These are phyloP conservation scores for Microstegium vimineum DNA, from an alignment of 176 grass and related monocot species.

Conservation along the genomic window DNA sequence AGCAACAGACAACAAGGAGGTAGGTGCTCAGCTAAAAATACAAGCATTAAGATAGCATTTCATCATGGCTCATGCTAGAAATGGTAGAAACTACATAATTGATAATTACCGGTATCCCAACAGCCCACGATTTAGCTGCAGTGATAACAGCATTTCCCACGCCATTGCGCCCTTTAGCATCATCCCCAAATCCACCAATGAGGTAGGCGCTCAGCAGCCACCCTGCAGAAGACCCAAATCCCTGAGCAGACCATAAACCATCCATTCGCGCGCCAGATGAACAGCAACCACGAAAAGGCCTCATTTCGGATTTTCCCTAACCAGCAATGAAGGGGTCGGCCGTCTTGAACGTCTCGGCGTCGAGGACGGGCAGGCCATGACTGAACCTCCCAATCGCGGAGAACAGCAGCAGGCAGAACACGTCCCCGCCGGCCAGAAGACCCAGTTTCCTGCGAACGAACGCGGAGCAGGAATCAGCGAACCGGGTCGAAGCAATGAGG, in stretches of 20 bases:
- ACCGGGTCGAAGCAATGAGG: neutral
- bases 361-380: conserved; percentile 71
- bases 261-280: neutral
- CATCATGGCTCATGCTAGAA: neutral
- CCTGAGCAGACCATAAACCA: neutral
- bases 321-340: conserved; percentile 90
- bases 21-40: neutral
- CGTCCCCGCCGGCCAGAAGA: conserved; percentile 66
- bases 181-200: conserved; percentile 80
- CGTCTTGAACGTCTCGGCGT: conserved; percentile 69
- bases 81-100: neutral
- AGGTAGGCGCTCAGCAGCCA: conserved; percentile 87
- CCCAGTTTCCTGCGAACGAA: conserved; percentile 56
- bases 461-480: conserved; percentile 5
- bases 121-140: conserved; percentile 68
- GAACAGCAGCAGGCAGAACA: conserved; percentile 82
- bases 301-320: conserved; percentile 17
- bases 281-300: neutral
- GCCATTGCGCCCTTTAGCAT: conserved; percentile 78
- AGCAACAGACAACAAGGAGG: neutral
- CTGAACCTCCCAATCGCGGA: conserved; percentile 84
- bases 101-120: conserved; percentile 78
- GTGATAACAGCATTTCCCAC: conserved; percentile 46
- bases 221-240: conserved; percentile 36
- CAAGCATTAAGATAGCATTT: neutral